phyloP scores from a whole-genome alignment of 2,329 filamentous ascomycete species.

The Scolecobasidium constrictum region DNA sequence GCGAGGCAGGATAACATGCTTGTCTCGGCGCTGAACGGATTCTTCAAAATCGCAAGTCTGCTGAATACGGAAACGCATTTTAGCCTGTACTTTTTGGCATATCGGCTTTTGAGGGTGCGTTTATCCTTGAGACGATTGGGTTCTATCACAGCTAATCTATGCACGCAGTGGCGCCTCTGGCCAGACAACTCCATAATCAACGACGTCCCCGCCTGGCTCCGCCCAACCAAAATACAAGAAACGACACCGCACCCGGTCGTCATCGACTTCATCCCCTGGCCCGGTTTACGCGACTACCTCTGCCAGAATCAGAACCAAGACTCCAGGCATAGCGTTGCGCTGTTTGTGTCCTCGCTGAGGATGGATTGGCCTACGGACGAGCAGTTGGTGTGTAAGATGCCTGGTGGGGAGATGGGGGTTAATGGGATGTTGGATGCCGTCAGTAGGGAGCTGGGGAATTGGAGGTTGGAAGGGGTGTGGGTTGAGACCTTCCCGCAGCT shows the following conservation, averaged over 20 bases:
- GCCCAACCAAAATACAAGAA: not conserved
- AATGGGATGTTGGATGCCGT: not conserved
- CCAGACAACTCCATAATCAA: not conserved
- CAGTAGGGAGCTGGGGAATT: not conserved
- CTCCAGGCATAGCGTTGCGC: not conserved
- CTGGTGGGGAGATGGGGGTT: not conserved
- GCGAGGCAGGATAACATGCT: too few relatives aligned
- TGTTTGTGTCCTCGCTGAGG: not conserved
- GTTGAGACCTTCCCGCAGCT: not conserved
- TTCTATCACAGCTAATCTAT: too few relatives aligned
- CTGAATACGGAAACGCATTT: too few relatives aligned
- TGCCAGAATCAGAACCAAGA: not conserved
- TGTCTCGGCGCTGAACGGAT: too few relatives aligned
- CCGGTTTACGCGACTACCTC: not conserved
- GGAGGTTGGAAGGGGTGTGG: not conserved
- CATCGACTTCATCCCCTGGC: conserved; percentile 1
- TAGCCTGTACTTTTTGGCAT: too few relatives aligned
- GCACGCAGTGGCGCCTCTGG: not conserved
- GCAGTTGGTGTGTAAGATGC: not conserved
- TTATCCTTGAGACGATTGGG: too few relatives aligned
- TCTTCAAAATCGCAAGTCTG: too few relatives aligned
- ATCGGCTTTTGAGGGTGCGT: too few relatives aligned
- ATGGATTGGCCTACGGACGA: not conserved
- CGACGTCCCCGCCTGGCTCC: not conserved
- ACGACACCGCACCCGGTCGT: not conserved